A percentile compares a stretch with the other conserved stretches of the same genome.
These are phyloP conservation scores for Daldinia childiae DNA, from an alignment of 495 filamentous ascomycete genomes.

Conservation along the genomic window DNA sequence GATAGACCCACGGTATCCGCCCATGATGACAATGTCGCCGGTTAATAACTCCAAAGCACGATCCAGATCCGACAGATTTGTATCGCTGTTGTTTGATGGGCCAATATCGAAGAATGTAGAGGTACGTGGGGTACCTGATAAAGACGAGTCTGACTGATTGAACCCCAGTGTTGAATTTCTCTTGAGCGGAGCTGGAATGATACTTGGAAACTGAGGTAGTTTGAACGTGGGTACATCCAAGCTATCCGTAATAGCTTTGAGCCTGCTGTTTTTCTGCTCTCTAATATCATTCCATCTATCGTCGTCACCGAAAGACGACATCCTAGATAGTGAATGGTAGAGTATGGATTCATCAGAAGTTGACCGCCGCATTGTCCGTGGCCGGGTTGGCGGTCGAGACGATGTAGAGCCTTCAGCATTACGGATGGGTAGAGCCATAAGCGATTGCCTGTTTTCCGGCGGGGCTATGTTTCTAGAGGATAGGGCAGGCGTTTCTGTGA, in stretches of 20 bases:
- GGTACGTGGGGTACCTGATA: slow-evolving; percentile 19
- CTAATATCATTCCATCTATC: slow-evolving; percentile 82
- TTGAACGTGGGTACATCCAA: slow-evolving; percentile 78
- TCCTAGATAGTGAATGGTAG: slow-evolving; percentile 72
- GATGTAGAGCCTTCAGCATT: slow-evolving; percentile 24
- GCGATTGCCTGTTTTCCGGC: slow-evolving; percentile 47
- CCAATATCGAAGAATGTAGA: slow-evolving; percentile 13
- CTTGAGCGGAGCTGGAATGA: slow-evolving; percentile 56
- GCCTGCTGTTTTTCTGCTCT: slow-evolving; percentile 81
- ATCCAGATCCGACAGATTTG: slow-evolving; percentile 58
- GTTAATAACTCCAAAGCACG: slow-evolving; percentile 74
- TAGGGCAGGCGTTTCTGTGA: slow-evolving; percentile 26
- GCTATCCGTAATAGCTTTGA: slow-evolving; percentile 93
- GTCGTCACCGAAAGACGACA: slow-evolving; percentile 87
- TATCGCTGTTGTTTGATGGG: slow-evolving; percentile 35
- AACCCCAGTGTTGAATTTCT: slow-evolving; percentile 40
- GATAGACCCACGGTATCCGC: slow-evolving; percentile 90
- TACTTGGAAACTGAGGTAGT: slow-evolving; percentile 69
- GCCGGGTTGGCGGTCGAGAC: slow-evolving; percentile 39
- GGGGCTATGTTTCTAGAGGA: slow-evolving; percentile 37
- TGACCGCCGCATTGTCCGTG: slow-evolving; percentile 62
- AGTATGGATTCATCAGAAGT: slow-evolving; percentile 82
- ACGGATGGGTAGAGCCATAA: slow-evolving; percentile 45
- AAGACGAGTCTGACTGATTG: slow-evolving; percentile 36
- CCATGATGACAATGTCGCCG: slow-evolving; percentile 88